phyloP scores from a whole-genome alignment of 139 green algal genomes.

The Tetradesmus obliquus region DNA sequence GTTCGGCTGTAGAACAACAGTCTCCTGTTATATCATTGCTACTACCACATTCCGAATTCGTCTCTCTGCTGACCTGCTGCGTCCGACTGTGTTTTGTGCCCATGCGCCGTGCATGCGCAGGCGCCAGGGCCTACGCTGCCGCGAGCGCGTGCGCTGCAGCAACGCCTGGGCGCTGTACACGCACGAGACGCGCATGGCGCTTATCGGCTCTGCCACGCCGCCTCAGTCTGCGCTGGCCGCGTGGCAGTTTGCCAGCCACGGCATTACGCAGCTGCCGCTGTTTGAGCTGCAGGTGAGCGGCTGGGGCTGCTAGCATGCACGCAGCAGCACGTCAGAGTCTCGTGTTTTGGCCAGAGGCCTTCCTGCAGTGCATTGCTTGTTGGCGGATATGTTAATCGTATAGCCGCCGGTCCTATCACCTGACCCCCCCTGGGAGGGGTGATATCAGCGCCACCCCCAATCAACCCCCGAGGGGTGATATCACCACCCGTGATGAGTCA shows the following conservation, averaged over 20 bases:
- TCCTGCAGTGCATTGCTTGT: background rate
- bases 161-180: conserved; percentile 54
- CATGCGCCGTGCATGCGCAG: background rate
- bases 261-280: conserved; percentile 65
- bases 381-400: background rate
- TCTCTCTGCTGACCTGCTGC: no score
- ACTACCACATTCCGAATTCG: no score
- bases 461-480: no score
- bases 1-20: no score
- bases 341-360: background rate
- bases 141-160: conserved; percentile 28
- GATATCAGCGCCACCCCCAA: no score
- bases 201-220: conserved; percentile 49
- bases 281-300: conserved; percentile 61
- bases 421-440: no score
- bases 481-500: no score
- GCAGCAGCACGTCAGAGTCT: background rate
- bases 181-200: conserved; percentile 69
- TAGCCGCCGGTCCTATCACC: background rate
- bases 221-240: conserved; percentile 36
- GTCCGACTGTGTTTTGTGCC: no score
- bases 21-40: no score
- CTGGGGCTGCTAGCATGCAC: background rate
- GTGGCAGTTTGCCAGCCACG: conserved; percentile 64
- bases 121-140: conserved; percentile 25